A percentile compares a stretch with the other conserved stretches of the same genome.
These are phyloP conservation scores for Cenococcum geophilum DNA, from an alignment of 495 filamentous ascomycete species.

Conservation along the genomic window DNA sequence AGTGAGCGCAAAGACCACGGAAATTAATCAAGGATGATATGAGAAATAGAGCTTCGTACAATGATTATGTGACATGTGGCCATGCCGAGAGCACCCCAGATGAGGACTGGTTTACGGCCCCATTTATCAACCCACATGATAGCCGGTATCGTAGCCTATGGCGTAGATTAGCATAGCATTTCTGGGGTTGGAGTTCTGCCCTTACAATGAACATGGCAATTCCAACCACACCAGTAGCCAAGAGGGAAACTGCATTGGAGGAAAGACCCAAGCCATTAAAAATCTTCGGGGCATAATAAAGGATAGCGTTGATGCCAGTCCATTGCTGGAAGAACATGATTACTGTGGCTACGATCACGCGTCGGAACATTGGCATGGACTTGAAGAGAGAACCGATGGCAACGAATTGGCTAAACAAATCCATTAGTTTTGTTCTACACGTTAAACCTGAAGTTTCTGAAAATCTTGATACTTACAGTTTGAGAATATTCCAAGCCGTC, in stretches of 20 bases:
- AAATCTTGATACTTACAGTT: conserved; percentile 39
- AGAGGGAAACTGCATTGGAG: conserved; percentile 57
- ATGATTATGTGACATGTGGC: conserved; percentile 58
- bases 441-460: not conserved
- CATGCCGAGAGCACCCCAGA: conserved; percentile 40
- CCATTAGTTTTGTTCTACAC: not conserved
- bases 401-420: conserved; percentile 48
- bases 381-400: conserved; percentile 67
- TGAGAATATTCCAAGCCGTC: conserved; percentile 54
- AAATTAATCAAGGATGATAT: not conserved
- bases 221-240: conserved; percentile 75
- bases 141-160: conserved; percentile 57
- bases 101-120: conserved; percentile 39
- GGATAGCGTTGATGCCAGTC: conserved; percentile 65
- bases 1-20: not conserved
- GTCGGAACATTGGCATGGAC: conserved; percentile 66
- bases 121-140: conserved; percentile 54
- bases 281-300: conserved; percentile 70
- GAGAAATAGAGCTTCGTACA: conserved; percentile 15
- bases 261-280: conserved; percentile 63
- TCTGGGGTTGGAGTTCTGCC: not conserved
- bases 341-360: conserved; percentile 59
- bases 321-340: conserved; percentile 79
- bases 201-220: conserved; percentile 55
- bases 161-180: conserved; percentile 30